Conservation (phyloP, 2,329 filamentous ascomycete species). For the Kalmusia sp. region DNA sequence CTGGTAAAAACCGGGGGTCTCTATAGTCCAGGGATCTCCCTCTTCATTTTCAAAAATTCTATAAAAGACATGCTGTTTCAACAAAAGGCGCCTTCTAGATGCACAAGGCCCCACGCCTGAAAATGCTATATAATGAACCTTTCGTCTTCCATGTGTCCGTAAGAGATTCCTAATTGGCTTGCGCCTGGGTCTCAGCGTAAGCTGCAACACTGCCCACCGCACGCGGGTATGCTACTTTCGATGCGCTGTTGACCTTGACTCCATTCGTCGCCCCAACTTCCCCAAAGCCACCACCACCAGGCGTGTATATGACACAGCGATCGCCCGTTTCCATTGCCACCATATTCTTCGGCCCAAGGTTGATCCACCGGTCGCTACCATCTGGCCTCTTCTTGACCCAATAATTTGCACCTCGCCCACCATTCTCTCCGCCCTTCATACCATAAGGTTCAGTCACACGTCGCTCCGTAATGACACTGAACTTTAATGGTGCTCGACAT, state of each 20-base stretch:
- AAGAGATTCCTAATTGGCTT: slow-evolving; percentile 8
- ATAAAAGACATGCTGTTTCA: too few species aligned
- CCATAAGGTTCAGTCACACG: slow-evolving; percentile 43
- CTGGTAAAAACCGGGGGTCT: too few species aligned
- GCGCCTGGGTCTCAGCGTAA: slow-evolving; percentile 8
- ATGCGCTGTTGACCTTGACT: background rate
- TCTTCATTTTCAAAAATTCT: too few species aligned
- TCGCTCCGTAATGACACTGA: slow-evolving; percentile 40
- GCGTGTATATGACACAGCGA: slow-evolving; percentile 19
- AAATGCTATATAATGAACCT: too few species aligned
- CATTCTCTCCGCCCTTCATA: slow-evolving; percentile 39
- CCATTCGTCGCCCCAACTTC: background rate
- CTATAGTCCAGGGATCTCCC: too few species aligned
- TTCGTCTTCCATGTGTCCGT: too few species aligned
- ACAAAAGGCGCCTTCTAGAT: too few species aligned
- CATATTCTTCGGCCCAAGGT: slow-evolving; percentile 21
- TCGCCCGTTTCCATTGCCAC: slow-evolving; percentile 17
- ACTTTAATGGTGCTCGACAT: slow-evolving; percentile 32
- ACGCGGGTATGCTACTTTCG: slow-evolving; percentile 7
- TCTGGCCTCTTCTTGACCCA: slow-evolving; percentile 3
- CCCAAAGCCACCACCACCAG: slow-evolving; percentile 21
- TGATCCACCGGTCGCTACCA: slow-evolving; percentile 18
- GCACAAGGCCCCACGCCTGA: too few species aligned
- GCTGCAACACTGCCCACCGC: slow-evolving; percentile 15
- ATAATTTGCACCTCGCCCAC: slow-evolving; percentile 26